Evolutionary conservation across 2,329 filamentous ascomycete species (phyloP), one percentile per base, ranked within the genome.

Genomic region (Aspergillus aculeatinus): DNA sequence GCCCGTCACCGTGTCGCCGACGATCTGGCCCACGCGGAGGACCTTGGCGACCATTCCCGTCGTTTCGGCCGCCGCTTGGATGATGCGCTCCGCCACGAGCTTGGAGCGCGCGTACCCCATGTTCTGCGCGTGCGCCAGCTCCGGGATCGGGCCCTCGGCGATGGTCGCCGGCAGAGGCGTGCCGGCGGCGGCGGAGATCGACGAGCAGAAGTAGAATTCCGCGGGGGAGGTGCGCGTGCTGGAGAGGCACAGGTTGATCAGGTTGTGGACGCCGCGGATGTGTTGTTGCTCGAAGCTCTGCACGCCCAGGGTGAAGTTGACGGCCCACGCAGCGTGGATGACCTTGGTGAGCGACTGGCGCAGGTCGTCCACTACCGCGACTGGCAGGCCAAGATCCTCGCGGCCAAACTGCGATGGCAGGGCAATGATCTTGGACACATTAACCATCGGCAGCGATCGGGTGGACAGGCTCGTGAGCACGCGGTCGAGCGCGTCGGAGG

Each of bases 271-370:
- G 31, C 80, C 81, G 2, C 76, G 74, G 42, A 88, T 81, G 61
- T 83, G 81, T 57, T 84, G 81, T 48, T 79, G 77, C 52, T 80
- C 80, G 64, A 89, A 89, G 56, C 81, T 84, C 42, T 74, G 73
- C 0, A 89, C 76, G 3, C 81, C 80, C 44, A 87, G 76, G 19
- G 81, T 82, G 74, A 89, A 89, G 70, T 89, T 88, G 19, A 89
- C 87, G 0, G 83, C 79, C 86, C 87, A 89, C 14, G 86, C 86
- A 3, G 85, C 78, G 68, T 89, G 86, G 54, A 90, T 80, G 16
- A 91, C 77, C 2, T 80, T 71, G 1, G 82, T 83, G 1, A 79
- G 72, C 48, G 81, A 75, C 2, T 65, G 63, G 0, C 76, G 74
- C 0, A 88, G 68, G 3, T 72, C 60, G 0, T 72, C 58, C 64